Conservation (phyloP, 768 basidiomycete genomes). For the Mycena epipterygia region DNA sequence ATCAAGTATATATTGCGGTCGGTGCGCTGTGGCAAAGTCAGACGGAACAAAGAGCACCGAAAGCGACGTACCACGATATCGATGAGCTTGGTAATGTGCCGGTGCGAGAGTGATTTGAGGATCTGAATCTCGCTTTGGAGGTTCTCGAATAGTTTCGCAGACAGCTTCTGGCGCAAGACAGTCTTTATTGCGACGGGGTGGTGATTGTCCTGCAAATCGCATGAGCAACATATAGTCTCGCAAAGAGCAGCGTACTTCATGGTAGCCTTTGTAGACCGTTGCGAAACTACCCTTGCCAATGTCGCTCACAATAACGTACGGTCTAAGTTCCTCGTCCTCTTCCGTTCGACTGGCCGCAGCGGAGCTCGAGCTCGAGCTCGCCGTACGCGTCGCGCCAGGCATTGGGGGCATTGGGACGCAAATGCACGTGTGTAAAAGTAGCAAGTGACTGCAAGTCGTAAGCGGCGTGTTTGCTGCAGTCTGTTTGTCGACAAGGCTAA, state of each 20-base stretch:
- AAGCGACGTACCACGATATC: constrained; percentile 84
- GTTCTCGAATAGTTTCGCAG: constrained; percentile 94
- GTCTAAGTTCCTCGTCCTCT: constrained; percentile 80
- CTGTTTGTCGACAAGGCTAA: neutral
- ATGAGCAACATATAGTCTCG: neutral
- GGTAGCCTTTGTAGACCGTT: constrained; percentile 94
- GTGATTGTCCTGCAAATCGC: constrained; percentile 72
- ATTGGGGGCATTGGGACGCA: constrained; percentile 18
- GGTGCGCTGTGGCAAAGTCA: constrained; percentile 63
- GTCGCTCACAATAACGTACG: constrained; percentile 82
- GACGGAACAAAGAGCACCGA: constrained; percentile 31
- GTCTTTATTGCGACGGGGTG: constrained; percentile 94
- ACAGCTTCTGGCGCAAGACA: constrained; percentile 89
- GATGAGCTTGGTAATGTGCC: constrained; percentile 92
- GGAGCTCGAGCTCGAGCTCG: constrained; percentile 30
- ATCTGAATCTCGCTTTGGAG: constrained; percentile 99
- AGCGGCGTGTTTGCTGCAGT: neutral
- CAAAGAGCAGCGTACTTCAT: constrained; percentile 70
- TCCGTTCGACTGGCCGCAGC: constrained; percentile 29
- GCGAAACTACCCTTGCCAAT: constrained; percentile 96
- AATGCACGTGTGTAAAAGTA: too few species aligned
- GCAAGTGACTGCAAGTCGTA: neutral
- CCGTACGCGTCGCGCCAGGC: constrained; percentile 21
- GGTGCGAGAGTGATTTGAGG: constrained; percentile 91
- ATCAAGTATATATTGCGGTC: constrained; percentile 91